Percentiles rank a stretch among this genome's conserved stretches.
These are phyloP conservation scores for Colletotrichum sp. DNA, from an alignment of 2,329 filamentous ascomycete species.

Conservation along the genomic window DNA sequence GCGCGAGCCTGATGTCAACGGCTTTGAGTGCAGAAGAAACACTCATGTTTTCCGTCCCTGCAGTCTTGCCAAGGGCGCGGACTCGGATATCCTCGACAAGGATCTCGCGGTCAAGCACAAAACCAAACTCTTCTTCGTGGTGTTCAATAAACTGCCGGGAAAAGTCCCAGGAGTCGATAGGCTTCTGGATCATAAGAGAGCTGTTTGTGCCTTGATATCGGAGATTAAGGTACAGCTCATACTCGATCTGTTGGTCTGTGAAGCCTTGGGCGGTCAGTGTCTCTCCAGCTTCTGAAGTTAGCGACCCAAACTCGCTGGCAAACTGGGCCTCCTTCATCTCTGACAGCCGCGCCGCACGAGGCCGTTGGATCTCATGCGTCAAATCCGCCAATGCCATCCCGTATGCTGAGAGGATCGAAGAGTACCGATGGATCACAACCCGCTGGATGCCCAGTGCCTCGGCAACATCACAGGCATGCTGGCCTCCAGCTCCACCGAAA, in stretches of 20 bases:
- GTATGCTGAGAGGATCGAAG: slow-evolving; percentile 46
- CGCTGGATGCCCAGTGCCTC: slow-evolving; percentile 42
- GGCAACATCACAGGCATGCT: slow-evolving; percentile 52
- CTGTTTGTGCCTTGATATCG: background rate
- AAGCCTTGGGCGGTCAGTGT: background rate
- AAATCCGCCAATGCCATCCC: slow-evolving; percentile 47
- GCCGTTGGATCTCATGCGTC: slow-evolving; percentile 33
- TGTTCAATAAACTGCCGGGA: slow-evolving; percentile 5
- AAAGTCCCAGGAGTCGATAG: slow-evolving; percentile 28
- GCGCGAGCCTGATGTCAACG: background rate
- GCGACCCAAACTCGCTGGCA: slow-evolving; percentile 16
- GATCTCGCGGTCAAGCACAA: slow-evolving; percentile 13
- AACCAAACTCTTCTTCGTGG: slow-evolving; percentile 19
- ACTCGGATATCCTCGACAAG: slow-evolving; percentile 18
- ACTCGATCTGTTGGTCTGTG: background rate
- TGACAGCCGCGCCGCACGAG: slow-evolving; percentile 33
- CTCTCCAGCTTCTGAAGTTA: slow-evolving; percentile 8
- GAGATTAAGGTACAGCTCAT: background rate
- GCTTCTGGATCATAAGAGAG: background rate
- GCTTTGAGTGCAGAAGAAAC: background rate
- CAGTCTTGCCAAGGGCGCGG: background rate
- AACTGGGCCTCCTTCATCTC: slow-evolving; percentile 12
- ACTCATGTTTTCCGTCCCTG: background rate
- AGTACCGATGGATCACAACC: slow-evolving; percentile 47
- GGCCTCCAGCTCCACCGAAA: slow-evolving; percentile 76